Evolutionary conservation across 2,329 filamentous ascomycete genomes (phyloP).

Genomic region (Chaetomium sp.): DNA sequence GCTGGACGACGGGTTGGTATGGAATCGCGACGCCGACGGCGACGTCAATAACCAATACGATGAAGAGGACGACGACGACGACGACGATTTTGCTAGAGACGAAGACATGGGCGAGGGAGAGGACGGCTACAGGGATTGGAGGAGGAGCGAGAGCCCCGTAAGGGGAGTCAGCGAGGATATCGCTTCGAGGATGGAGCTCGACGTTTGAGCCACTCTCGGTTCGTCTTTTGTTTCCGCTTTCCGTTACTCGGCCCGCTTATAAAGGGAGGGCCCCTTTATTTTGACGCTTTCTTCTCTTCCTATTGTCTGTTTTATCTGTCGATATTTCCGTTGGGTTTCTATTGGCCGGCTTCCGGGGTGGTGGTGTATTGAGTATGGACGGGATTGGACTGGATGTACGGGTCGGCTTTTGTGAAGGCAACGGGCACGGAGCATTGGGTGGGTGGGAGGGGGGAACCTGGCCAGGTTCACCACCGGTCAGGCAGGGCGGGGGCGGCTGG

Average conservation of each 20-base stretch:
- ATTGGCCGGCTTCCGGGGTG: slow-evolving; percentile 19
- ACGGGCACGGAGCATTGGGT: slow-evolving; percentile 25
- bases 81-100: slow-evolving; percentile 43
- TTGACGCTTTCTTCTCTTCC: slow-evolving; percentile 9
- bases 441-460: slow-evolving; percentile 26
- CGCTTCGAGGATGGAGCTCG: slow-evolving; percentile 64
- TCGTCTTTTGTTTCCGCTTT: slow-evolving; percentile 15
- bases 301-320: slow-evolving; percentile 16
- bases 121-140: slow-evolving; percentile 37
- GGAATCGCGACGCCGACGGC: slow-evolving; percentile 61
- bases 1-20: slow-evolving; percentile 55
- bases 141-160: slow-evolving; percentile 48
- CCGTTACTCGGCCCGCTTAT: not conserved
- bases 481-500: slow-evolving; percentile 12
- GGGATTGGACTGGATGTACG: slow-evolving; percentile 22
- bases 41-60: slow-evolving; percentile 56
- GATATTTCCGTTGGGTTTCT: slow-evolving; percentile 17
- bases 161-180: slow-evolving; percentile 65
- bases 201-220: slow-evolving; percentile 36
- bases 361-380: slow-evolving; percentile 23
- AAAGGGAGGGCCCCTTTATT: not conserved
- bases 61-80: slow-evolving; percentile 47
- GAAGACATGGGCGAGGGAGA: slow-evolving; percentile 45
- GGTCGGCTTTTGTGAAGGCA: not conserved
- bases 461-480: slow-evolving; percentile 21